Evolutionary conservation across 83 land plant species (phyloP), one percentile per base, ranked within the genome.

Genomic region (Picea abies): DNA sequence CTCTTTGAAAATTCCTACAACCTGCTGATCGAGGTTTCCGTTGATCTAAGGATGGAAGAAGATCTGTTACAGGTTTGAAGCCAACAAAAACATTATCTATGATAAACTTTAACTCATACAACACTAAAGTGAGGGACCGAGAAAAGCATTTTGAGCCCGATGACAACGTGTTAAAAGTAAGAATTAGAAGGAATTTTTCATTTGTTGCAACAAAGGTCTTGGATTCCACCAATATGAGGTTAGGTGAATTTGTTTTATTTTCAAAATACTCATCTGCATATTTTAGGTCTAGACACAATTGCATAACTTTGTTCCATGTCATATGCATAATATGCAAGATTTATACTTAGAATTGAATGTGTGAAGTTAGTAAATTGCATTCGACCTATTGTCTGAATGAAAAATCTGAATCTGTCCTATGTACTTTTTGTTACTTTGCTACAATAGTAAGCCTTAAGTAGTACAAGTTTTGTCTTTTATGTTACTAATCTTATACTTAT

Each of bases 21-120:
- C 97, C 93, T 88, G 90, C 83, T 6, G 97, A 93, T 32, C 90
- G 97, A 47, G 93, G 96, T 47, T 83, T 84, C 63, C 84, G 96
- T 47, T 85, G 93, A 41, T 89, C 93, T 81, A 93, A 87, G 35
- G 93, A 93, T 78, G 89, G 94, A 17, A 88, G 93, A 44, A 86
- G 93, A 83, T 86, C 95, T 80, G 78, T 89, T 78, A 80, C 91
- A 35, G 91, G 88, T 75, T 72, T 79, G 67, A 92, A 89, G 83
- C 99, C 99, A 66, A 89, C 99, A 25, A 97, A 97, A 85, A 97
- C 99, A 10, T 82, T 97, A 78, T 97, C 95, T 87, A 97, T 97
- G 37, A 95, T 95, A 35, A 95, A 95, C 66, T 95, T 95, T 87
- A 96, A 95, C 61, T 94, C 96, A 25, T 83, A 88, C 26, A 69